Conservation (phyloP, 306 rosid species). For the Potentilla sterilis region DNA sequence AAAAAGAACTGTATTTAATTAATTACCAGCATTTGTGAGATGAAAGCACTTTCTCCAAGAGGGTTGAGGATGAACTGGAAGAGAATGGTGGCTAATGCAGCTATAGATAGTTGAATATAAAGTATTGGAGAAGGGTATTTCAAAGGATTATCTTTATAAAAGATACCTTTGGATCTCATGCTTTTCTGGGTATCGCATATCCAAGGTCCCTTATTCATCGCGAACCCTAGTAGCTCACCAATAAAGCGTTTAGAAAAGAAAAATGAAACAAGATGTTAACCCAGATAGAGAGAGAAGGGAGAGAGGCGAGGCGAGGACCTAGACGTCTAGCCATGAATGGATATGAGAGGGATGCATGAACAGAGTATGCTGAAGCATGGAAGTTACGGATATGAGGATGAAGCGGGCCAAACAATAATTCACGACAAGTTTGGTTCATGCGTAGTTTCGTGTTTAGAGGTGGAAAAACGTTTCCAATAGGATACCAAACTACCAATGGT, state of each 20-base stretch:
- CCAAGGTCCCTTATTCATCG: slow-evolving; percentile 6
- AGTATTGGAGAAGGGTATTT: slow-evolving; percentile 20
- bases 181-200: slow-evolving; percentile 19
- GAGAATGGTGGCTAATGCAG: slow-evolving; percentile 21
- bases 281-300: background rate
- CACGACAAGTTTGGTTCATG: slow-evolving; percentile 5
- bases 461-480: background rate
- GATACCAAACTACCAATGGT: background rate
- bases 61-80: slow-evolving; percentile 45
- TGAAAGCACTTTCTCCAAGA: slow-evolving; percentile 41
- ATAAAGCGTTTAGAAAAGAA: background rate
- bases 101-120: slow-evolving; percentile 34
- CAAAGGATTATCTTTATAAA: slow-evolving; percentile 42
- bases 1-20: background rate
- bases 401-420: slow-evolving; percentile 19
- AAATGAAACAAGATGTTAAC: background rate
- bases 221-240: background rate
- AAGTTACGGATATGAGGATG: slow-evolving; percentile 20
- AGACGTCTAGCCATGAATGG: background rate
- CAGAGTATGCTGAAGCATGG: slow-evolving; percentile 2
- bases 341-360: background rate
- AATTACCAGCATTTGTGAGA: slow-evolving; percentile 52
- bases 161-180: slow-evolving; percentile 35
- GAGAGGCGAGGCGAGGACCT: background rate
- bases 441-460: background rate